A percentile compares a stretch with the other conserved stretches of the same genome.
phyloP scores from a whole-genome alignment of 2,329 filamentous ascomycete species.

The Karstenula rhodostoma region DNA sequence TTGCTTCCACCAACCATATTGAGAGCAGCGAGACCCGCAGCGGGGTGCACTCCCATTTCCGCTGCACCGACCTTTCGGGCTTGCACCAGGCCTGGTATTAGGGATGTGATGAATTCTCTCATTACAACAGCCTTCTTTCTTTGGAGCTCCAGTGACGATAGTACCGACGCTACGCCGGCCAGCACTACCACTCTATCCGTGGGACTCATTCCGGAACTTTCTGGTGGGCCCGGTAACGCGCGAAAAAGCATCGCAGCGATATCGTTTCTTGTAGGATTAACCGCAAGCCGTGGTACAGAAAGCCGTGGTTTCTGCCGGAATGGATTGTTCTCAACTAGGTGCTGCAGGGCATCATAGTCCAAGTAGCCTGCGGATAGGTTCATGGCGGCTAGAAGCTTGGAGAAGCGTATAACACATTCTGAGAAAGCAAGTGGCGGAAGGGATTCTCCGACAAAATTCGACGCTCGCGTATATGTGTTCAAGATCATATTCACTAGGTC shows the following conservation, averaged over 20 bases:
- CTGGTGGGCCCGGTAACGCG: constrained; percentile 63
- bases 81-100: constrained; percentile 86
- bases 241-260: constrained; percentile 49
- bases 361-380: constrained; percentile 72
- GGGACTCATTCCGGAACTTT: constrained; percentile 69
- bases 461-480: constrained; percentile 75
- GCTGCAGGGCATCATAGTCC: constrained; percentile 63
- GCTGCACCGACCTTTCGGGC: constrained; percentile 91
- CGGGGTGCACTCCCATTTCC: constrained; percentile 95
- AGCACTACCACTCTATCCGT: constrained; percentile 81
- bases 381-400: constrained; percentile 72
- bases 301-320: constrained; percentile 53
- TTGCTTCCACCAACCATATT: constrained; percentile 61
- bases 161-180: constrained; percentile 85
- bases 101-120: constrained; percentile 81
- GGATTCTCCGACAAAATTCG: constrained; percentile 68
- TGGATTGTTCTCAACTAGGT: constrained; percentile 53
- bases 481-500: constrained; percentile 79
- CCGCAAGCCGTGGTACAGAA: constrained; percentile 44
- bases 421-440: constrained; percentile 75
- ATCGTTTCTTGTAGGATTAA: constrained; percentile 47
- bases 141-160: constrained; percentile 79
- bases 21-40: constrained; percentile 81
- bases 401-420: constrained; percentile 77
- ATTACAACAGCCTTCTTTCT: constrained; percentile 92